Evolutionary conservation across 2,329 filamentous ascomycete species (phyloP), one percentile per base, ranked within the genome.

Genomic region (Dothiorella sarmentorum): DNA sequence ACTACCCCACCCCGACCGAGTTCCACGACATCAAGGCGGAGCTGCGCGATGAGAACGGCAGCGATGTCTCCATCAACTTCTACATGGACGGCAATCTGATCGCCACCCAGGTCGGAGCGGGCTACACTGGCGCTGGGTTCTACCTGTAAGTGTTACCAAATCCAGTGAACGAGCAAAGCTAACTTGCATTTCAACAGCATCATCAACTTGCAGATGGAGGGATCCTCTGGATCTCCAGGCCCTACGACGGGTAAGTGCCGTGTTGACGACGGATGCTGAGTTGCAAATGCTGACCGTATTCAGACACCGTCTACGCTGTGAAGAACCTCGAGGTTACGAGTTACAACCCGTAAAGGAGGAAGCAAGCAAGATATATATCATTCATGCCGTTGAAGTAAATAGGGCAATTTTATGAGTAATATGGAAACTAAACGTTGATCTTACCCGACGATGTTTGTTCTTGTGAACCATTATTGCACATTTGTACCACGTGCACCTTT

Each of bases 21-120:
- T 84, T 77, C 61, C 82, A 84, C 66, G 73, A 71, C 4, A 75
- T 84, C 60, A 75, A 74, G 63, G 76, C 75, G 22, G 79, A 84
- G 70, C 65, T 82, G 45, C 73, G 77, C 7, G 81, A 83, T 63
- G 68, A 71, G 56, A 80, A 83, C 67, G 80, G 80, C 27, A 71
- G 71, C 59, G 79, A 84, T 66, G 76, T 82, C 9, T 71, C 73
- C n/a, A 75, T 79, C 0, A 79, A 76, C 61, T 85, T 83, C 65
- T 84, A 78, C 63, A 72, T 85, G 69, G 79, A 85, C 64, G 81
- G 75, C 3, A 66, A 64, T 26, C 68, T 79, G 35, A 66, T 82
- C 7, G 74, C 78, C 20, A 82, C 76, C 3, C 81, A 84, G 65
- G 74, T 76, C 40, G 82, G 80, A 1, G 74, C 70, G 15, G 76